These are phyloP conservation scores for Sutorius eximius DNA, from an alignment of 1,284 basidiomycete species.

Conservation along the genomic window DNA sequence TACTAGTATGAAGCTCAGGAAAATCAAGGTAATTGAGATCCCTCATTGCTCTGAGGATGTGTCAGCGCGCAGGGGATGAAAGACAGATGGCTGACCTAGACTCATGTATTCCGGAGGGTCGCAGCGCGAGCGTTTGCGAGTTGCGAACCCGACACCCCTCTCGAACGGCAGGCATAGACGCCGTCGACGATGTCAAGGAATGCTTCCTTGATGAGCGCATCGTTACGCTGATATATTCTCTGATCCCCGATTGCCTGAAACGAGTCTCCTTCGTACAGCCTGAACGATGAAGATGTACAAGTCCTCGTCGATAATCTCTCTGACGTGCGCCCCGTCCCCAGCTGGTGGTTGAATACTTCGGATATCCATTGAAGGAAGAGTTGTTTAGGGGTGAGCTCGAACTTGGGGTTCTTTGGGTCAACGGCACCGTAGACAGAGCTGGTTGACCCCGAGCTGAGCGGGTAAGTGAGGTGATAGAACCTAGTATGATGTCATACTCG, in stretches of 20 bases:
- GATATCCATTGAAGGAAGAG: conserved; percentile 50
- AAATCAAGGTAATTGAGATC: too few relatives aligned
- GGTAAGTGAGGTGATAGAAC: conserved; percentile 57
- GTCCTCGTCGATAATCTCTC: conserved; percentile 54
- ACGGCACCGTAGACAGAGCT: conserved; percentile 79
- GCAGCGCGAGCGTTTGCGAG: conserved; percentile 74
- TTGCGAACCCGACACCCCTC: conserved; percentile 80
- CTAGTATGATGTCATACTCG: conserved; percentile 7
- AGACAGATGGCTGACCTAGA: conserved; percentile 50
- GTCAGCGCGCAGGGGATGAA: conserved; percentile 9
- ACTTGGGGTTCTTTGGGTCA: conserved; percentile 42
- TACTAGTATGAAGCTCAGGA: too few relatives aligned
- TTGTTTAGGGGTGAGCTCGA: conserved; percentile 49
- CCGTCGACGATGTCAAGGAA: conserved; percentile 81
- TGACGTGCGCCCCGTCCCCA: conserved; percentile 57
- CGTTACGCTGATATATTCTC: conserved; percentile 46
- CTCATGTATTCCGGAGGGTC: conserved; percentile 83
- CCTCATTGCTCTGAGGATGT: conserved; percentile 56
- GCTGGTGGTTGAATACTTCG: conserved; percentile 60
- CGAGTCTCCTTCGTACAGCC: conserved; percentile 61
- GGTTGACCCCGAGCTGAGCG: conserved; percentile 76
- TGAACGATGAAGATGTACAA: conserved; percentile 56
- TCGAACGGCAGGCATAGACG: conserved; percentile 66
- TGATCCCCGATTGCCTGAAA: conserved; percentile 52
- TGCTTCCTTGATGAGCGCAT: conserved; percentile 57